Percentiles rank a stretch among this genome's conserved stretches.
Evolutionary conservation across 495 filamentous ascomycete species (phyloP).

Genomic region (Jackrogersella minutella): DNA sequence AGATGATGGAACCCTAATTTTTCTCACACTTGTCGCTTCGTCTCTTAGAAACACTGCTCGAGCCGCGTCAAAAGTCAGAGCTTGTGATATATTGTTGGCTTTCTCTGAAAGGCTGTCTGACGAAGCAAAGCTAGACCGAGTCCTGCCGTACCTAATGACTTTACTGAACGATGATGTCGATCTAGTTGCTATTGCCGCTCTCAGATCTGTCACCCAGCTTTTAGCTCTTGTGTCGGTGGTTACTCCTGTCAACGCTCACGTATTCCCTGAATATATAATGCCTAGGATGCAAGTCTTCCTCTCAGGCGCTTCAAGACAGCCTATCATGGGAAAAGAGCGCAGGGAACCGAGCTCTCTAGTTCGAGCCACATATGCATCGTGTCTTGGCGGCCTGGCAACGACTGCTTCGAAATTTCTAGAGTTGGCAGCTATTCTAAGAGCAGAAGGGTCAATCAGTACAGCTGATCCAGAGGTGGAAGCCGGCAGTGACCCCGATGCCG

Average conservation of each 20-base stretch:
- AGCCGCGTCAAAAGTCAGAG: constrained; percentile 84
- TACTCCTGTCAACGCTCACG: constrained; percentile 92
- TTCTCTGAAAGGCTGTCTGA: constrained; percentile 93
- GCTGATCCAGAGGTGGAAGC: constrained; percentile 84
- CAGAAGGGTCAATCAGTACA: constrained; percentile 81
- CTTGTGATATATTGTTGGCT: constrained; percentile 90
- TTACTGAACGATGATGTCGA: constrained; percentile 83
- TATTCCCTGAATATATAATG: constrained; percentile 95
- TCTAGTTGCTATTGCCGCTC: constrained; percentile 81
- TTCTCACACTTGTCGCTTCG: constrained; percentile 85
- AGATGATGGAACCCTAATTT: constrained; percentile 93
- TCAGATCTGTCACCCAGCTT: constrained; percentile 86
- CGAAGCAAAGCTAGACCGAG: constrained; percentile 94
- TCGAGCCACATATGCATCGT: constrained; percentile 90
- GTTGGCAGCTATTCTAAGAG: constrained; percentile 85
- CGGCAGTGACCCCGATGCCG: constrained; percentile 62
- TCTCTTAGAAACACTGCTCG: constrained; percentile 89
- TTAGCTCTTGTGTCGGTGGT: constrained; percentile 85
- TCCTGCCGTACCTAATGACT: constrained; percentile 86
- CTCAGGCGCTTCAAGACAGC: constrained; percentile 52
- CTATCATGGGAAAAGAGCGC: constrained; percentile 52
- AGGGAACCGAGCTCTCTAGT: constrained; percentile 71
- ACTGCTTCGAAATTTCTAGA: constrained; percentile 86
- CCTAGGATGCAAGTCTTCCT: constrained; percentile 80
- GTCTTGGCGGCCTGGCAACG: constrained; percentile 89